Evolutionary conservation across 805 yeast species (phyloP).

Genomic region (Priceomyces carsonii): DNA sequence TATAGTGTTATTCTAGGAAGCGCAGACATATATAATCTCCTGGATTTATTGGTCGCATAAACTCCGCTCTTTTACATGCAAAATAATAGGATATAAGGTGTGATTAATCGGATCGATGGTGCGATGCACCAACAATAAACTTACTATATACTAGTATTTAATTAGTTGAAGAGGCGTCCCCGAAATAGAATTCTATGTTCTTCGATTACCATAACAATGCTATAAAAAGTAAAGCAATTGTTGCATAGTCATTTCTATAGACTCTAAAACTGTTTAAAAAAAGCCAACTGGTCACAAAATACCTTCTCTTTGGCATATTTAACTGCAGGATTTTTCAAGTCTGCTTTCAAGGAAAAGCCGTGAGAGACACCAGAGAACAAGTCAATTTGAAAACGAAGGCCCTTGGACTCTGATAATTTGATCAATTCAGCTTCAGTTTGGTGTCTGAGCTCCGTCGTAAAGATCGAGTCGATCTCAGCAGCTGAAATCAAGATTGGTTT

Average conservation of each 20-base stretch:
- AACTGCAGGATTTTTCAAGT: constrained; percentile 48
- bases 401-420: constrained; percentile 35
- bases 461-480: constrained; percentile 66
- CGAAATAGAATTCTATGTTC: too few species aligned
- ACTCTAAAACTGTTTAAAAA: constrained; percentile 6
- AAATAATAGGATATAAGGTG: constrained; percentile 1
- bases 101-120: too few species aligned
- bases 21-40: too few species aligned
- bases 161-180: too few species aligned
- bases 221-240: too few species aligned
- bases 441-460: constrained; percentile 59
- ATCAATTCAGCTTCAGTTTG: constrained; percentile 53
- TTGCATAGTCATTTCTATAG: too few species aligned
- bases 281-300: constrained; percentile 40
- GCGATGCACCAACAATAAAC: too few species aligned
- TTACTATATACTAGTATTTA: too few species aligned
- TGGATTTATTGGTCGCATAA: too few species aligned
- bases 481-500: constrained; percentile 68
- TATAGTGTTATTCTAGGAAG: not conserved
- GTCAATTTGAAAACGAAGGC: constrained; percentile 56
- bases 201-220: too few species aligned
- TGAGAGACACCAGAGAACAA: constrained; percentile 63
- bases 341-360: constrained; percentile 81
- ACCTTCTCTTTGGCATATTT: constrained; percentile 68
- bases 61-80: not conserved